Base-by-base conservation (phyloP, 768 basidiomycete species). In the Podaxis carcinomalis region DNA sequence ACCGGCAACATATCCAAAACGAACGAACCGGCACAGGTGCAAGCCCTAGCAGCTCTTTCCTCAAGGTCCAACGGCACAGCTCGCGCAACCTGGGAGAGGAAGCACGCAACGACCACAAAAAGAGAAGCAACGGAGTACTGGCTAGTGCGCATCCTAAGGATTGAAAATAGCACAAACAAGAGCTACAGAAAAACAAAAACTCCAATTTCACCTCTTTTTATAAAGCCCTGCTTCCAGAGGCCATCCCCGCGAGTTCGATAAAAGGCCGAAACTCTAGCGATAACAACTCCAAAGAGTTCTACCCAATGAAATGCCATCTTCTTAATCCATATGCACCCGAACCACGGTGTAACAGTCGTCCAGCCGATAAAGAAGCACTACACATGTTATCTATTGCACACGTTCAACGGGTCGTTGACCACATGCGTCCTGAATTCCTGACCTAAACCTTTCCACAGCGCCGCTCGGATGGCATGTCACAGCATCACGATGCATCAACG, bases 1-100 rank as follows among this genome's bases (percentile, higher is more conserved):
- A 42, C 40, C 2, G 40, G n/a, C 40, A 19, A 4, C 11, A 14
- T 13, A 42, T 19, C 40, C 40, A 4, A 42, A 19, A 21, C n/a
- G 2, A 27, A 62, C 49, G n/a, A 51, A 52, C 54, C 51, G 7
- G 62, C 21, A 56, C 56, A 52, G 27, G n/a, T n/a, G 42, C 32
- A 59, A 25, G 61, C 21, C 23, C 39, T 36, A 4, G 59, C n/a
- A 5, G n/a, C 35, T 51, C 51, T 36, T 6, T 14, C 37, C 37
- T 50, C 47, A 23, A 58, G 14, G 6, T 52, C 51, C 51, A 60
- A 46, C 14, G 59, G 55, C 14, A 46, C 25, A 28, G 55, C 55
- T 1, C 21, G 27, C 7, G 9, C 56, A n/a, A 47, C 27, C 10
- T 57, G 28, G 19, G 23, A 57, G 56, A 57, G 32, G 32, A 57